Evolutionary conservation across 345 rosid species (phyloP).

Genomic region (Toxicodendron radicans): DNA sequence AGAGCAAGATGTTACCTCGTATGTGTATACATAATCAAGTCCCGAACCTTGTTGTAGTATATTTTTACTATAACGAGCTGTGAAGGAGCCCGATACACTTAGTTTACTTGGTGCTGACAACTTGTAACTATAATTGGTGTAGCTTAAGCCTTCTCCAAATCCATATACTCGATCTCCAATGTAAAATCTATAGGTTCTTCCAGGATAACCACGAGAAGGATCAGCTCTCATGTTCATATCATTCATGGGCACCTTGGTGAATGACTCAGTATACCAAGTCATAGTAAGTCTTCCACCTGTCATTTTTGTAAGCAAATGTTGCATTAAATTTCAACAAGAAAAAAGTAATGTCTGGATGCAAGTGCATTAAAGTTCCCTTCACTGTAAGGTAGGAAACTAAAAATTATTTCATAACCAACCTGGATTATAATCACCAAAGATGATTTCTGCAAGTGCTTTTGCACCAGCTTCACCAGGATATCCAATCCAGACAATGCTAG

Average conservation of each 20-base stretch:
- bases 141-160: constrained; percentile 87
- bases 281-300: constrained; percentile 89
- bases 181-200: constrained; percentile 90
- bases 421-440: constrained; percentile 87
- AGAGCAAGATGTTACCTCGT: constrained; percentile 49
- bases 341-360: neutral
- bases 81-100: constrained; percentile 33
- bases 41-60: constrained; percentile 36
- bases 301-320: constrained; percentile 17
- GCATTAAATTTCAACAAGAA: constrained; percentile 5
- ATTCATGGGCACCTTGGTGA: constrained; percentile 68
- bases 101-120: constrained; percentile 58
- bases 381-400: neutral
- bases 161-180: constrained; percentile 58
- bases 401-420: constrained; percentile 43
- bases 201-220: constrained; percentile 70
- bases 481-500: constrained; percentile 88
- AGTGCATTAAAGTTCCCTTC: neutral
- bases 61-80: constrained; percentile 33
- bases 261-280: constrained; percentile 92
- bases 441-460: constrained; percentile 72
- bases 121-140: constrained; percentile 55
- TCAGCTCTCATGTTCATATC: constrained; percentile 89
- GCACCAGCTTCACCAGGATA: constrained; percentile 96
- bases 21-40: constrained; percentile 28